Evolutionary conservation across 352 stramenopile genomes (phyloP), one percentile per base, ranked within the genome.

Genomic region (Plasmopara muralis): DNA sequence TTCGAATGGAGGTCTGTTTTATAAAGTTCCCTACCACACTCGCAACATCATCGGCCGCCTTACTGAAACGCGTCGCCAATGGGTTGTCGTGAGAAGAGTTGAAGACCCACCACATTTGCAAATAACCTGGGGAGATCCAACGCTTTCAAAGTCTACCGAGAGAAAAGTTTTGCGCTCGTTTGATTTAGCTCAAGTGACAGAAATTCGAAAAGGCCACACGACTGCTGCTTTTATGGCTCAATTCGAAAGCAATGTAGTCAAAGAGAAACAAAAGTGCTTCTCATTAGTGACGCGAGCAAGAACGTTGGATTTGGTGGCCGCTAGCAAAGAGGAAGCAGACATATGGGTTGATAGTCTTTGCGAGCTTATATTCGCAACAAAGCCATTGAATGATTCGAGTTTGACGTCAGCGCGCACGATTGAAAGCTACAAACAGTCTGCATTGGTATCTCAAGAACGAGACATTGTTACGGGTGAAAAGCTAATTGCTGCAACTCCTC

Each of bases 11-110:
- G 62, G 69, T 6, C 48, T 92, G 30, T 75, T 92, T 49, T 90
- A 78, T 55, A 93, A 93, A 54, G 69, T 92, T 1, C 79, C 83
- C 10, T 93, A 80, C 33, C 81, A 92, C 50, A 69, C 60, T 0
- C 72, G 72, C 34, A 72, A 63, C 31, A 43, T 86, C 13, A 58
- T 79, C 7, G 70, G 60, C 6, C 63, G 58, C 25, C 44, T 57
- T 0, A 45, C 63, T 31, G 60, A 42, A 15, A 62, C 73, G 0
- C 61, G 64, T 29, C 67, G 83, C 1, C 75, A 91, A 57, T 93
- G 82, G 82, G 70, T 94, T 37, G 42, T 66, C 12, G 74, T 91
- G 0, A 60, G 46, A 2, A 55, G 37, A 20, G 47, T 31, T 29
- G 50, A 34, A 5, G 43, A 55, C 2, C 47, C 61, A 37, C 41